phyloP scores from a whole-genome alignment of 2,329 filamentous ascomycete genomes.

The Colletotrichum sp. region DNA sequence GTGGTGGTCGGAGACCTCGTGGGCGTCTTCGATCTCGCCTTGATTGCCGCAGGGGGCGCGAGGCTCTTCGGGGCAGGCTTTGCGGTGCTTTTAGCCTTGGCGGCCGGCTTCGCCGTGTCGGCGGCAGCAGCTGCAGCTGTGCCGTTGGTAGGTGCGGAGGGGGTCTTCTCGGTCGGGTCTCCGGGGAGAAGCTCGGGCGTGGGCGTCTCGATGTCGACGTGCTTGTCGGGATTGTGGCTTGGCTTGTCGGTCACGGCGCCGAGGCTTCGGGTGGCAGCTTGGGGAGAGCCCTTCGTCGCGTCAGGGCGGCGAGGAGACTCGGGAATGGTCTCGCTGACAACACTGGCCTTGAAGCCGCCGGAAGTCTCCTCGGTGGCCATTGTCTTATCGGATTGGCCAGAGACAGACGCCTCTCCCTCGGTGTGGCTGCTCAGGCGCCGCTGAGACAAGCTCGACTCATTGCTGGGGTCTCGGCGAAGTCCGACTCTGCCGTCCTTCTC shows the following conservation, averaged over 20 bases:
- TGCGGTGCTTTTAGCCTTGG: conserved; percentile 16
- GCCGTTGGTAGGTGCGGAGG: conserved; percentile 24
- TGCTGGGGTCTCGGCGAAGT: conserved; percentile 49
- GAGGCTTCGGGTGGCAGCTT: conserved; percentile 6
- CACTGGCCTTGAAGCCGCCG: conserved; percentile 36
- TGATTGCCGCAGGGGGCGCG: conserved; percentile 2
- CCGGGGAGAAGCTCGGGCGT: conserved; percentile 34
- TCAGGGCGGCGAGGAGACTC: conserved; percentile 42
- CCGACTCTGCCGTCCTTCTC: conserved; percentile 68
- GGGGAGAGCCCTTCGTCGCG: conserved; percentile 28
- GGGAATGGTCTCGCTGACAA: conserved; percentile 43
- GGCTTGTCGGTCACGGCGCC: conserved; percentile 35
- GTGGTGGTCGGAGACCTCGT: conserved; percentile 39
- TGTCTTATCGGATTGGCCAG: conserved; percentile 16
- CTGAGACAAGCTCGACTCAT: conserved; percentile 44
- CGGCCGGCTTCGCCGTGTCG: conserved; percentile 26
- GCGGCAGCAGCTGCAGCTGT: conserved; percentile 23
- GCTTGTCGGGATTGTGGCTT: conserved; percentile 44
- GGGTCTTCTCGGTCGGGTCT: conserved; percentile 26
- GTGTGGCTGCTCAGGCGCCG: conserved; percentile 40
- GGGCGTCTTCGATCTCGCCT: conserved; percentile 35
- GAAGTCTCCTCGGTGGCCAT: conserved; percentile 29
- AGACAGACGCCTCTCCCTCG: conserved; percentile 33
- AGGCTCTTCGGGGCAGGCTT: conserved; percentile 37
- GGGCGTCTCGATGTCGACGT: conserved; percentile 41